Conservation (phyloP, 2,329 filamentous ascomycete genomes). For the Bertia moriformis region DNA sequence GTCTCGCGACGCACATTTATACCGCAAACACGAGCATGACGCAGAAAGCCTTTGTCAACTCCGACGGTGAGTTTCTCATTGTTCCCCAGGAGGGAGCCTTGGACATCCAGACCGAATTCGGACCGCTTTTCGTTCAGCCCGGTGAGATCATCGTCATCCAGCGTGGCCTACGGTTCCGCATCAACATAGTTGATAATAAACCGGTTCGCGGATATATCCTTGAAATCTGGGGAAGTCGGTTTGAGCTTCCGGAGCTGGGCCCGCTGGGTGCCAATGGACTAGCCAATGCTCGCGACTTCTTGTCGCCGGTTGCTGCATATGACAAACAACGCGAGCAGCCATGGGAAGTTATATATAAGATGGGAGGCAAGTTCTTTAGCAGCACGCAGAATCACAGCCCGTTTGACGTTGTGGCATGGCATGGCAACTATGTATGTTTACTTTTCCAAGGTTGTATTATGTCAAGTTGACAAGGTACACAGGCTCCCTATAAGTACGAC, state of each 20-base stretch:
- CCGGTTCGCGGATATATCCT: conserved; percentile 51
- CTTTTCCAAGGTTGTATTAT: conserved; percentile 40
- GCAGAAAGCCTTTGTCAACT: conserved; percentile 31
- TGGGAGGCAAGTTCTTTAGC: conserved; percentile 43
- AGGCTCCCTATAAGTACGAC: conserved; percentile 43
- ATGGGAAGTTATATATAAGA: conserved; percentile 46
- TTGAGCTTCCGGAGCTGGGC: conserved; percentile 51
- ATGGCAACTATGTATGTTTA: conserved; percentile 42
- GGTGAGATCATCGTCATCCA: conserved; percentile 57
- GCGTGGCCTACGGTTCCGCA: conserved; percentile 47
- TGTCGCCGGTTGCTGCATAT: conserved; percentile 43
- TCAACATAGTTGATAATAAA: conserved; percentile 42
- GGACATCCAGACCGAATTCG: conserved; percentile 56
- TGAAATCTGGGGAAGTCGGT: conserved; percentile 51
- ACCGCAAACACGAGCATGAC: conserved; percentile 29
- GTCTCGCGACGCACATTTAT: conserved; percentile 32
- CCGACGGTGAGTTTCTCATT: conserved; percentile 54
- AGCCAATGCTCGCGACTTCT: conserved; percentile 52
- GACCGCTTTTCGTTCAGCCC: conserved; percentile 46
- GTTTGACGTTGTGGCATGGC: conserved; percentile 61
- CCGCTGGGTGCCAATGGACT: conserved; percentile 52
- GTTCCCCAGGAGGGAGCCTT: conserved; percentile 50
- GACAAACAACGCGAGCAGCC: conserved; percentile 35
- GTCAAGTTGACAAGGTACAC: conserved; percentile 11
- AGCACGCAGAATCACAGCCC: conserved; percentile 50